Percentiles rank a stretch among this genome's conserved stretches.
Conservation (phyloP, 2,329 filamentous ascomycete species). For the Plenodomus lindquistii region DNA sequence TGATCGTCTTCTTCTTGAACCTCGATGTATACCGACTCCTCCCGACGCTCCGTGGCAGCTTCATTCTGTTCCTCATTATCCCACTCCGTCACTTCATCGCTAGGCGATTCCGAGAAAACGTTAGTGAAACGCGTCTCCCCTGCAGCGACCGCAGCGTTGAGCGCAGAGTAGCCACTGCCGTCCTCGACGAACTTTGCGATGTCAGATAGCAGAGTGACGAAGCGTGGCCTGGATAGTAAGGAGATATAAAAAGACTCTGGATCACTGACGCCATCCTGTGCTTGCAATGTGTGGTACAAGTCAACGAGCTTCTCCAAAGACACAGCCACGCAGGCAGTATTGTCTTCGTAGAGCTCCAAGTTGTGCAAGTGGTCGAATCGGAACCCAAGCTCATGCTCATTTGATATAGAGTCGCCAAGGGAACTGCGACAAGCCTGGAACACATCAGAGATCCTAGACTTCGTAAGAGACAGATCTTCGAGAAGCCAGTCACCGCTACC, state of each 20-base stretch:
- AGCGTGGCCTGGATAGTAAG: slow-evolving; percentile 58
- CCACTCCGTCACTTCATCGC: slow-evolving; percentile 26
- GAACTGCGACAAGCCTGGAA: slow-evolving; percentile 60
- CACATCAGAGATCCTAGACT: slow-evolving; percentile 53
- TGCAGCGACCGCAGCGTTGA: slow-evolving; percentile 39
- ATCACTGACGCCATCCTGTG: slow-evolving; percentile 60
- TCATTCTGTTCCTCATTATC: slow-evolving; percentile 16
- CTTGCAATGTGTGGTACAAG: slow-evolving; percentile 61
- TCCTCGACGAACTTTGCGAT: slow-evolving; percentile 58
- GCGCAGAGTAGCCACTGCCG: slow-evolving; percentile 61
- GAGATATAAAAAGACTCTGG: slow-evolving; percentile 62
- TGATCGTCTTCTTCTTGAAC: slow-evolving; percentile 1
- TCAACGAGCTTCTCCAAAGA: slow-evolving; percentile 57
- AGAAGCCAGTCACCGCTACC: slow-evolving; percentile 37
- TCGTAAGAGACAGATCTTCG: slow-evolving; percentile 27
- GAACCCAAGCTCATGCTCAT: slow-evolving; percentile 57
- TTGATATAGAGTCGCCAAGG: slow-evolving; percentile 58
- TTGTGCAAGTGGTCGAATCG: slow-evolving; percentile 46
- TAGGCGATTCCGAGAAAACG: slow-evolving; percentile 17
- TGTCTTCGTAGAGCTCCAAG: slow-evolving; percentile 38
- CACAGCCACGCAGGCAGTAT: slow-evolving; percentile 33
- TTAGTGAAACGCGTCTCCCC: slow-evolving; percentile 33
- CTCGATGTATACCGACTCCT: slow-evolving; percentile 6
- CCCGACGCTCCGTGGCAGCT: background rate
- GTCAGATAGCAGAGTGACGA: slow-evolving; percentile 56